Conservation (phyloP, 495 filamentous ascomycete genomes). For the Neurospora intermedia region DNA sequence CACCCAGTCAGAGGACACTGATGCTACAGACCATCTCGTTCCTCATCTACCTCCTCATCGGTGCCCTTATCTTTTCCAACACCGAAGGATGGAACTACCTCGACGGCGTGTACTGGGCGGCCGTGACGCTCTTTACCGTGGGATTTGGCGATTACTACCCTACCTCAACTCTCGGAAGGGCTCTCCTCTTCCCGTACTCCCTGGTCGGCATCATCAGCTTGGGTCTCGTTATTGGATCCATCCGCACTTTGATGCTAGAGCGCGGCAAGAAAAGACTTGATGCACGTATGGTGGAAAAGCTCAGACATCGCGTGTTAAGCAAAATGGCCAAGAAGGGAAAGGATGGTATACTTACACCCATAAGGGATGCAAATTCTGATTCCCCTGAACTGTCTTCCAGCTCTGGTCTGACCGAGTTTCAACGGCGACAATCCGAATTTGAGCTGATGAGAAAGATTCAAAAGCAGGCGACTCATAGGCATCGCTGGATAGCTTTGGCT, state of each 20-base stretch:
- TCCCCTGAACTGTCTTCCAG: neutral
- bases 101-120: conserved; percentile 73
- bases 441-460: conserved; percentile 75
- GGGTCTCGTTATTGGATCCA: conserved; percentile 76
- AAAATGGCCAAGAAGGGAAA: conserved; percentile 38
- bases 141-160: conserved; percentile 66
- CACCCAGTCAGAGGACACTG: conserved; percentile 63
- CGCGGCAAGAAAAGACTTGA: conserved; percentile 59
- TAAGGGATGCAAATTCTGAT: conserved; percentile 18
- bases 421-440: conserved; percentile 65
- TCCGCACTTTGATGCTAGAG: conserved; percentile 70
- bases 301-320: conserved; percentile 45
- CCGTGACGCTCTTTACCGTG: conserved; percentile 76
- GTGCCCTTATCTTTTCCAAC: conserved; percentile 57
- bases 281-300: conserved; percentile 60
- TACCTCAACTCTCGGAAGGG: conserved; percentile 42
- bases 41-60: conserved; percentile 62
- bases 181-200: conserved; percentile 68
- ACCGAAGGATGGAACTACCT: conserved; percentile 72
- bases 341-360: conserved; percentile 39
- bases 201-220: conserved; percentile 71
- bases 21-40: conserved; percentile 84
- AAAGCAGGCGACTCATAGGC: conserved; percentile 45
- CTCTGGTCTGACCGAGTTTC: conserved; percentile 35
- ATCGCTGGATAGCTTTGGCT: conserved; percentile 57